These are phyloP conservation scores for Fusarium palustre DNA, from an alignment of 2,329 filamentous ascomycete genomes.

Conservation along the genomic window DNA sequence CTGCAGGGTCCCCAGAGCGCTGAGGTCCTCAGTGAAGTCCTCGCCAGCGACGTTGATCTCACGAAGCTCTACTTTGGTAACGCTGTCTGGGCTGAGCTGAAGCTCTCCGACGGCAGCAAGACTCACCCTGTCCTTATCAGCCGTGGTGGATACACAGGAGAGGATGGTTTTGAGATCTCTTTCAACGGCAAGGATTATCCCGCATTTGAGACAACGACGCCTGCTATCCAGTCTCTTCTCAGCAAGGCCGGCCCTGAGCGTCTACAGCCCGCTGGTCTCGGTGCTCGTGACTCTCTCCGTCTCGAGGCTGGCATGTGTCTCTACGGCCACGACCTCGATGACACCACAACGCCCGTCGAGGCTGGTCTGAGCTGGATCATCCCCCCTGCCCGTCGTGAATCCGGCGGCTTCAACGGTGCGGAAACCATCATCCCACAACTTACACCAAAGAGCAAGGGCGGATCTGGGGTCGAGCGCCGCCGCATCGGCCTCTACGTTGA, in stretches of 20 bases:
- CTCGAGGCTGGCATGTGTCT: constrained; percentile 98
- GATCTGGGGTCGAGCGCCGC: constrained; percentile 74
- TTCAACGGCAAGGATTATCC: constrained; percentile 65
- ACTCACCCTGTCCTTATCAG: constrained; percentile 71
- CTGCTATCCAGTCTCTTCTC: constrained; percentile 76
- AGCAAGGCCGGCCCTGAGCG: constrained; percentile 68
- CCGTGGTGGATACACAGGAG: constrained; percentile 94
- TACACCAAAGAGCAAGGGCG: constrained; percentile 77
- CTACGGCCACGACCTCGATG: constrained; percentile 98
- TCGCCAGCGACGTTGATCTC: constrained; percentile 69
- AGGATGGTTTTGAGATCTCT: constrained; percentile 98
- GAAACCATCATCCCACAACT: constrained; percentile 82
- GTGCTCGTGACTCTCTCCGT: constrained; percentile 89
- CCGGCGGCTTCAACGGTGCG: constrained; percentile 85
- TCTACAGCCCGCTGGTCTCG: constrained; percentile 86
- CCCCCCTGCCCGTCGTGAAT: constrained; percentile 75
- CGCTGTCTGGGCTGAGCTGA: constrained; percentile 73
- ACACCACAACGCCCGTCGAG: constrained; percentile 72
- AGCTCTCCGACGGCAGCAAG: constrained; percentile 63
- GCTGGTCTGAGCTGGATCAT: constrained; percentile 80
- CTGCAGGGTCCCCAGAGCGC: constrained; percentile 87
- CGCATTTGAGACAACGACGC: constrained; percentile 58
- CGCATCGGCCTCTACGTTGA: constrained; percentile 85
- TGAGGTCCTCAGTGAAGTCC: constrained; percentile 72
- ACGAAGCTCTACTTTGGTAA: constrained; percentile 84